Evolutionary conservation across 805 yeast species (phyloP).

Genomic region (Debaryomyces castellii): DNA sequence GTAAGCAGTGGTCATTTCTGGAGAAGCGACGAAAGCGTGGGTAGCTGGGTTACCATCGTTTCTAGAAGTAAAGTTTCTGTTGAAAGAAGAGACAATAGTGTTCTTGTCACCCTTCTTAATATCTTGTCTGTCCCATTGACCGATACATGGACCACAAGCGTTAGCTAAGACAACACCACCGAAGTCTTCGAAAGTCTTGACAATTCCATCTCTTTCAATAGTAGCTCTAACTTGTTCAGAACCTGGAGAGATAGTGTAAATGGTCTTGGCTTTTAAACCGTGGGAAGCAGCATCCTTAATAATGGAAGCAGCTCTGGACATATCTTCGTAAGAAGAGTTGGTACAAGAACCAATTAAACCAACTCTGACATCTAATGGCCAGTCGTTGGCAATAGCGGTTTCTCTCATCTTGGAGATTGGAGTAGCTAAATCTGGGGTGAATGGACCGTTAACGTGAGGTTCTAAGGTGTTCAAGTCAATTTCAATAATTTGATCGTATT

Average conservation of each 20-base stretch:
- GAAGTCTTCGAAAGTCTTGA: slow-evolving; percentile 81
- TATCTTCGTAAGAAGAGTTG: slow-evolving; percentile 96
- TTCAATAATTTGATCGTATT: slow-evolving; percentile 91
- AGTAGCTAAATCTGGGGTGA: slow-evolving; percentile 97
- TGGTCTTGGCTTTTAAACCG: slow-evolving; percentile 89
- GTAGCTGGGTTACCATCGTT: slow-evolving; percentile 98
- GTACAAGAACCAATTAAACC: slow-evolving; percentile 99
- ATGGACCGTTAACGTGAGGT: slow-evolving; percentile 97
- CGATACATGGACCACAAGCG: slow-evolving; percentile 99
- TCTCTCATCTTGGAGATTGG: slow-evolving; percentile 86
- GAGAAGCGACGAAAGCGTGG: slow-evolving; percentile 95
- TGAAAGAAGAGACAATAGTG: slow-evolving; percentile 95
- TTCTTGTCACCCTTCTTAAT: slow-evolving; percentile 92
- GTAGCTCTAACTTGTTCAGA: slow-evolving; percentile 98
- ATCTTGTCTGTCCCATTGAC: slow-evolving; percentile 97
- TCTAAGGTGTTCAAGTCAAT: slow-evolving; percentile 85
- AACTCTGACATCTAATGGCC: slow-evolving; percentile 93
- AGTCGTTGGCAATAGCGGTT: slow-evolving; percentile 77
- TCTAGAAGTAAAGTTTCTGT: slow-evolving; percentile 97
- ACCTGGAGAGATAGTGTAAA: slow-evolving; percentile 95
- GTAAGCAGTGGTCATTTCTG: slow-evolving; percentile 93
- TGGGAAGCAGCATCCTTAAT: slow-evolving; percentile 86
- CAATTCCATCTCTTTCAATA: slow-evolving; percentile 93
- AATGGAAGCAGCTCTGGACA: slow-evolving; percentile 94
- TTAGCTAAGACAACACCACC: slow-evolving; percentile 96